These are phyloP conservation scores for Peltaster fructicola DNA, from an alignment of 2,329 filamentous ascomycete genomes.

Conservation along the genomic window DNA sequence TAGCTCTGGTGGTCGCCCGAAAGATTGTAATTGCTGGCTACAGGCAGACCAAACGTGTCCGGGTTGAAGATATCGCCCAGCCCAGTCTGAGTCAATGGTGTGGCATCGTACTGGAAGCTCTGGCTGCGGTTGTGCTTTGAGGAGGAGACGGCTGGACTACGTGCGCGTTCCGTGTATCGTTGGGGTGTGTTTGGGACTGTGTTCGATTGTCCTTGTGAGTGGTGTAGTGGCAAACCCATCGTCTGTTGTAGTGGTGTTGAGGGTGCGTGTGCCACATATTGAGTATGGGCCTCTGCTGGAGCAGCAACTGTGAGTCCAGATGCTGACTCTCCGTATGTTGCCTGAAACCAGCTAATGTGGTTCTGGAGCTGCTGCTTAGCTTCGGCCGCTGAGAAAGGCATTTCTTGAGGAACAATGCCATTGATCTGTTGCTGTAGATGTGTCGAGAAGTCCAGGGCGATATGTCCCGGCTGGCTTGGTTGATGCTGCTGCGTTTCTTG, in stretches of 20 bases:
- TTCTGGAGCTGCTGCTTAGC: conserved; percentile 17
- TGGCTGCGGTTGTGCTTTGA: conserved; percentile 17
- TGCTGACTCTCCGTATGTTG: conserved; percentile 6
- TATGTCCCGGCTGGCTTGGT: conserved; percentile 58
- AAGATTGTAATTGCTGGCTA: conserved; percentile 8
- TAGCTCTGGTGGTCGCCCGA: conserved; percentile 26
- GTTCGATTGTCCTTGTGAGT: conserved; percentile 13
- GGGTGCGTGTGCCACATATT: conserved; percentile 1
- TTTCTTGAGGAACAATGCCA: conserved; percentile 14
- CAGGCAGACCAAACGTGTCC: conserved; percentile 9
- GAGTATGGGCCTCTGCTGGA: conserved; percentile 2
- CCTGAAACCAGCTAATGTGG: conserved; percentile 6
- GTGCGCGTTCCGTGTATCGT: conserved; percentile 20
- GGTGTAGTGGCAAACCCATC: conserved; percentile 2
- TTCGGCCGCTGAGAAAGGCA: conserved; percentile 11
- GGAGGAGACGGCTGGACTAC: conserved; percentile 15
- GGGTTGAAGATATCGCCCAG: too few species aligned
- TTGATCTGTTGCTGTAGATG: conserved; percentile 36
- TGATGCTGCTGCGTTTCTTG: conserved; percentile 82
- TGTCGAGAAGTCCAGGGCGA: conserved; percentile 22
- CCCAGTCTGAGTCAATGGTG: conserved; percentile 41
- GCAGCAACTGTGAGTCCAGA: conserved; percentile 5
- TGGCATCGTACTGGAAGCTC: conserved; percentile 31
- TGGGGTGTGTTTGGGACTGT: conserved; percentile 36
- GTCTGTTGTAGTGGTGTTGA: conserved; percentile 2